Evolutionary conservation across 805 yeast species (phyloP), one percentile per base, ranked within the genome.

Genomic region (Barnettozyma vustinii): DNA sequence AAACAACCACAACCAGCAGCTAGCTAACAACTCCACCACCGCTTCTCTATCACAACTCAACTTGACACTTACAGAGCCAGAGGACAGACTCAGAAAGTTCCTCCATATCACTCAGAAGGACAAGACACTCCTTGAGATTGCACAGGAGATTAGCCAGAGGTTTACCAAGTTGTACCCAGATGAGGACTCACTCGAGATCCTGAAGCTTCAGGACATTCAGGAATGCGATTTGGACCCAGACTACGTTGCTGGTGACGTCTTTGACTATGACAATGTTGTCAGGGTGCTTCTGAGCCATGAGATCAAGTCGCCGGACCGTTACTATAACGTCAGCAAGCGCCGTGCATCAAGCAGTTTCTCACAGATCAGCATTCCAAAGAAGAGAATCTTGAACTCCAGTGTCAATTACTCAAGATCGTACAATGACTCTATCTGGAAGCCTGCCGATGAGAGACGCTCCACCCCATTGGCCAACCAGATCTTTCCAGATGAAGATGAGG

Each of bases 141-240:
- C 81, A 16, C 64, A 69, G 5, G 88, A 81, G 48, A 74, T 87
- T 20, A 61, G 69, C n/a, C 63, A 62, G 7, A 73, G 88, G 51
- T 83, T 80, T 59, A 62, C 69, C 32, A 81, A 79, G 59, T 68
- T 87, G 46, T 87, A 87, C 54, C 94, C 94, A 0, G 72, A 72
- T 20, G 81, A 76, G 44, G 78, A 74, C 5, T 74, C 75, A 1
- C 62, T 86, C 18, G 71, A 71, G 6, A 77, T 87, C 37, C 66
- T 74, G n/a, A 76, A 77, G 45, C 65, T 87, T 5, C 95, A 87
- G 59, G 92, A 87, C 62, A 64, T 64, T 39, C 76, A 79, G 50
- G 75, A 75, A 49, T 85, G 91, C 56, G 96, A 87, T 60, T 67
- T 87, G 49, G 96, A 87, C 63, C 91, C 91, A 0, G 96, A 86